phyloP scores from a whole-genome alignment of 495 filamentous ascomycete genomes.

The Stereocaulon alpinum region DNA sequence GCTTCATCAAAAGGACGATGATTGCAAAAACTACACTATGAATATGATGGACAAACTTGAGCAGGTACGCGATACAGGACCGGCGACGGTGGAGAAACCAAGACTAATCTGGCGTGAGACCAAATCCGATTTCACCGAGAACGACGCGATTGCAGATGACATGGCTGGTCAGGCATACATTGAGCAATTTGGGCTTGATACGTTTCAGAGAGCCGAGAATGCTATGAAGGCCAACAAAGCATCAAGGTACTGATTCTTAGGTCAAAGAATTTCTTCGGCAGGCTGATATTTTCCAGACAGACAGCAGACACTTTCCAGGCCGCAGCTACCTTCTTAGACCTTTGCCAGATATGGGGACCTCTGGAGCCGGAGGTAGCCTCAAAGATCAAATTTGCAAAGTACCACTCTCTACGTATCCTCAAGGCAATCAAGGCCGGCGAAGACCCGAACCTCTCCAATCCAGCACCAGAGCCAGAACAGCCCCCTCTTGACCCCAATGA shows the following conservation, averaged over 20 bases:
- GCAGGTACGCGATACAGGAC: conserved; percentile 39
- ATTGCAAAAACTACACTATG: conserved; percentile 67
- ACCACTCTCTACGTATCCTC: conserved; percentile 80
- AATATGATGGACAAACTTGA: conserved; percentile 88
- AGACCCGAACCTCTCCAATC: conserved; percentile 87
- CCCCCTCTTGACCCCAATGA: conserved; percentile 46
- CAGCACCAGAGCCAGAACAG: conserved; percentile 45
- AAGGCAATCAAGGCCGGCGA: conserved; percentile 86
- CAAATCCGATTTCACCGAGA: conserved; percentile 49
- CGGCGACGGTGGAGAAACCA: neutral
- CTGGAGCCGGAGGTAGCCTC: conserved; percentile 65
- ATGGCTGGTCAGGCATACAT: conserved; percentile 79
- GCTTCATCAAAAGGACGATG: conserved; percentile 66
- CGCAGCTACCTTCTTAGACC: conserved; percentile 81
- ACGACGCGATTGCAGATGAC: conserved; percentile 74
- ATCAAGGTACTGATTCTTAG: conserved; percentile 49
- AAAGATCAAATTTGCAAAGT: conserved; percentile 93
- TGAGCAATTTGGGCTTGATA: conserved; percentile 84
- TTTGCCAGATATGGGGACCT: conserved; percentile 71
- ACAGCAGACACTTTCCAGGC: conserved; percentile 90
- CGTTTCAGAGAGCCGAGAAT: conserved; percentile 72
- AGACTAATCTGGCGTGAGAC: conserved; percentile 36
- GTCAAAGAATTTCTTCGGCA: neutral
- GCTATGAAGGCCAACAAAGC: conserved; percentile 75
- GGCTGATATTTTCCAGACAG: conserved; percentile 45